Base-by-base conservation (phyloP, 805 yeast genomes). In the Myxozyma neglecta region DNA sequence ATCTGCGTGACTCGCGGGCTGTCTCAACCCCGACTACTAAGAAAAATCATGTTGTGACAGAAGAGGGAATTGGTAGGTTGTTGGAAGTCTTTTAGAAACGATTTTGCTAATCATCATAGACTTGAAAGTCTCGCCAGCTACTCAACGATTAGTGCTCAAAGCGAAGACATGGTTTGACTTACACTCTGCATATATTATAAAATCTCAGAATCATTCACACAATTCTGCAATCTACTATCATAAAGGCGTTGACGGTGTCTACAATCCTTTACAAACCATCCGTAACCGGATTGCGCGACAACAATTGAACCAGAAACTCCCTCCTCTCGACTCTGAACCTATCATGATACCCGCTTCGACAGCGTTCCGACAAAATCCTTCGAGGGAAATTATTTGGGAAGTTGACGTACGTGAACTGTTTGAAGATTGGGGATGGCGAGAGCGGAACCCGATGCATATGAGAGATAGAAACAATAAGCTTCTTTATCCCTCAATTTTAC, bases 351-450 rank as follows among this genome's bases (percentile, higher is more conserved):
- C 67, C 1, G 68, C 67, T n/a, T 60, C 68, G 13, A 61, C 61
- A 7, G 49, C 55, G 4, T 46, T 18, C 18, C 42, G 52, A 24
- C 50, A 42, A 8, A 56, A 60, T 18, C 58, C 56, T 14, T 48
- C 45, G n/a, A n/a, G 24, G 8, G 37, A 34, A 29, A 36, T 64
- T 16, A 24, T 64, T 3, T 65, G 69, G 69, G 68, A 63, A 44
- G 62, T 64, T 10, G 66, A 64, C 37, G 59, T 57, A 20, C 35
- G 48, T 32, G 69, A 65, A 50, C 20, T 61, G 51, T 60, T 61
- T 51, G 68, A 60, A 6, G 69, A 65, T 39, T 47, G 49, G 53
- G 66, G 64, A 42, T 65, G 69, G 69, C 61, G 68, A 14, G 58
- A 61, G 36, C 65, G 65, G 29, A 55, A 58, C 35, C 59, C 60